A percentile compares a stretch with the other conserved stretches of the same genome.
Conservation (phyloP, 2,329 filamentous ascomycete species). For the Alternaria conjuncta region DNA sequence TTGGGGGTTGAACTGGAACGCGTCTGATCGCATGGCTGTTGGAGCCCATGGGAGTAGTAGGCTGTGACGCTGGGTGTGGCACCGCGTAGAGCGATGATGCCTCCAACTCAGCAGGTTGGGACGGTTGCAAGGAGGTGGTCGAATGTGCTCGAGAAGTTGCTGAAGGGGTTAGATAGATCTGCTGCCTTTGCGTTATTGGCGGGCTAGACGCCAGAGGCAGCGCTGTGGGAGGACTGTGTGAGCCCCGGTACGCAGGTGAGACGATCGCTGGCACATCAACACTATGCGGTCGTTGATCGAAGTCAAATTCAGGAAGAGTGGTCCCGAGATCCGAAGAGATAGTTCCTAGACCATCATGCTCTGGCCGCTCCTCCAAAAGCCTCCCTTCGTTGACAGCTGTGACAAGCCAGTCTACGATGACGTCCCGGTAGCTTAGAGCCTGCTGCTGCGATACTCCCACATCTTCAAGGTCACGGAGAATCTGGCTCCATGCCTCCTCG, state of each 20-base stretch:
- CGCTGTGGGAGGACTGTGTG: not conserved
- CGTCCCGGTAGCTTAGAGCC: conserved; percentile 30
- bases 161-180: conserved; percentile 2
- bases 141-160: not conserved
- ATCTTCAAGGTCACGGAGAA: conserved; percentile 42
- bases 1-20: not conserved
- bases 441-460: conserved; percentile 34
- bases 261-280: not conserved
- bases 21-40: not conserved
- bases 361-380: conserved; percentile 27
- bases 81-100: conserved; percentile 3
- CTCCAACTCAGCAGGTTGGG: not conserved
- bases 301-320: not conserved
- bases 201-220: not conserved
- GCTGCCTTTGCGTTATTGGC: not conserved
- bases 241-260: not conserved
- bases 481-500: conserved; percentile 39
- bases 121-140: not conserved
- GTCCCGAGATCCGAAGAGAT: conserved; percentile 11
- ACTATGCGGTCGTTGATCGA: conserved; percentile 1
- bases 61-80: not conserved
- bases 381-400: conserved; percentile 40
- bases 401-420: conserved; percentile 42
- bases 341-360: conserved; percentile 8
- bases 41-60: not conserved